phyloP scores from a whole-genome alignment of 495 filamentous ascomycete species.

The Neurospora tetrasperma region DNA sequence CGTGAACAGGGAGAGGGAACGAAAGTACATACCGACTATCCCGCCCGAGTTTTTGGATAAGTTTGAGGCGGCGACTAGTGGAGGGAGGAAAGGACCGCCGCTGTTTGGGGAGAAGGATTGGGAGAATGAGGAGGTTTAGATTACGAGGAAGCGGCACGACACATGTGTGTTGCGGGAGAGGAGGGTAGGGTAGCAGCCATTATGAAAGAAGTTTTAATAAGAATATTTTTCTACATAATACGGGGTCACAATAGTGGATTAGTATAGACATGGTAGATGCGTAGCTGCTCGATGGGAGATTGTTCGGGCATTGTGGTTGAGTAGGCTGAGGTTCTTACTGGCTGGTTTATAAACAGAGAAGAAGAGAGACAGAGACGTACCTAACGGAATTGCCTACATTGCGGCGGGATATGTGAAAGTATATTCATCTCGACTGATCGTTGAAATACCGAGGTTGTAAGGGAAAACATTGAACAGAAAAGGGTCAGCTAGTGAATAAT shows the following conservation, averaged over 20 bases:
- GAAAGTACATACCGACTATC: slow-evolving; percentile 94
- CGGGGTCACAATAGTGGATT: background rate
- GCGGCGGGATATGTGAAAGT: slow-evolving; percentile 2
- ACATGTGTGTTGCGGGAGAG: background rate
- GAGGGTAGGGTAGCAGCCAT: background rate
- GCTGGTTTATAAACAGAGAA: no score
- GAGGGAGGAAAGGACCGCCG: slow-evolving; percentile 21
- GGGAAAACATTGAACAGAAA: no score
- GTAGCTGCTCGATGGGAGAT: no score
- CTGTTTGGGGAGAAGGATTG: slow-evolving; percentile 40
- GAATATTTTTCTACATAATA: background rate
- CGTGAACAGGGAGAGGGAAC: slow-evolving; percentile 78
- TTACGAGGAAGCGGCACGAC: slow-evolving; percentile 16
- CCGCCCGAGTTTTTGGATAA: slow-evolving; percentile 88
- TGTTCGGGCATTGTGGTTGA: no score
- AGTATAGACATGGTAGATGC: no score
- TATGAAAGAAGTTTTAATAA: background rate
- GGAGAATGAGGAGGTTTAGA: slow-evolving; percentile 39
- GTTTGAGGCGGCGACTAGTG: slow-evolving; percentile 52
- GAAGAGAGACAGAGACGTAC: no score
- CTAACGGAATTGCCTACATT: background rate
- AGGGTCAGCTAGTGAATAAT: no score
- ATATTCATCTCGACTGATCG: background rate
- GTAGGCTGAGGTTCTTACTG: no score
- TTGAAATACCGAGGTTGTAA: no score